phyloP scores from a whole-genome alignment of 768 basidiomycete species.

The Agaricus sinodeliciosus region DNA sequence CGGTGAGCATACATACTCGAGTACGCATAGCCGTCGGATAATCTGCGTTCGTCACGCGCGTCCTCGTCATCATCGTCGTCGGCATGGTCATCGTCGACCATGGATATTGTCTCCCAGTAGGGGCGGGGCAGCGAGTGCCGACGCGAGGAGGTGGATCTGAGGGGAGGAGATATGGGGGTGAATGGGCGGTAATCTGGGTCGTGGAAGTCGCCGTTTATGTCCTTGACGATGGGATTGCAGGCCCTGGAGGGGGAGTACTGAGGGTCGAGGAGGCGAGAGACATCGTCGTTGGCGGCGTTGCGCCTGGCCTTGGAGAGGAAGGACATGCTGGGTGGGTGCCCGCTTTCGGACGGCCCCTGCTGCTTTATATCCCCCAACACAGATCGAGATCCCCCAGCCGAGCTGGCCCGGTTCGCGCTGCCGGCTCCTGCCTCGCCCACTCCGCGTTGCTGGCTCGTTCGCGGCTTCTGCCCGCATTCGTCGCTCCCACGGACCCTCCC shows the following conservation, averaged over 20 bases:
- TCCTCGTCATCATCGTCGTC: conserved; percentile 7
- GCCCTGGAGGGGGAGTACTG: conserved; percentile 11
- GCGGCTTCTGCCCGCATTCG: neutral
- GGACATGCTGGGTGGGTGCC: conserved; percentile 1
- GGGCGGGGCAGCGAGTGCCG: neutral
- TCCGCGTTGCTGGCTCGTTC: conserved; percentile 7
- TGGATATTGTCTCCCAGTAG: conserved; percentile 9
- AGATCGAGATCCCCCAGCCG: conserved; percentile 4
- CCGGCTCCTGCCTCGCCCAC: neutral
- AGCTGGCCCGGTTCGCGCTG: neutral
- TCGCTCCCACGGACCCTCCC: neutral
- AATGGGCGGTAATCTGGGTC: conserved; percentile 16
- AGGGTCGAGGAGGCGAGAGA: conserved; percentile 15
- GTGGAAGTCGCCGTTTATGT: conserved; percentile 14
- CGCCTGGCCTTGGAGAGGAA: conserved; percentile 8
- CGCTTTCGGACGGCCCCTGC: neutral
- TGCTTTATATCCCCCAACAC: neutral
- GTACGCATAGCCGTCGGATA: conserved; percentile 10
- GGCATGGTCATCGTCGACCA: conserved; percentile 2
- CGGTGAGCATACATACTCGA: conserved; percentile 9
- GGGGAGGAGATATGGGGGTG: conserved; percentile 10
- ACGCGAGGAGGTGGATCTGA: neutral
- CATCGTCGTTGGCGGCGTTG: conserved; percentile 7
- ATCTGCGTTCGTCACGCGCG: conserved; percentile 7
- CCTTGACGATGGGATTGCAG: conserved; percentile 5